Evolutionary conservation across 2,329 filamentous ascomycete genomes (phyloP), one percentile per base, ranked within the genome.

Genomic region (Leptodontidium sp.): DNA sequence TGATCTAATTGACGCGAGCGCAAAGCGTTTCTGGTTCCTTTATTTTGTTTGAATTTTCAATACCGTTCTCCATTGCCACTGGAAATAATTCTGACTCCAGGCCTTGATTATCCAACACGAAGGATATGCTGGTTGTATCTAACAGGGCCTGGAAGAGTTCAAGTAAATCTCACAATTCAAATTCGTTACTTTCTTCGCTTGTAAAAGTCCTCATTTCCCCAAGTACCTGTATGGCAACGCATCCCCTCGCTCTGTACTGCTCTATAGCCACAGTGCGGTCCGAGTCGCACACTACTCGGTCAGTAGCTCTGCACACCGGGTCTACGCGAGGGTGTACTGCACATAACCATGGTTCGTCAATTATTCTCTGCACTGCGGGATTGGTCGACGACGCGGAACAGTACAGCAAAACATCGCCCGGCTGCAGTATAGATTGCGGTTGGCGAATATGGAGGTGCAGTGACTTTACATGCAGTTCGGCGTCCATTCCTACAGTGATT

Each of bases 261-360:
- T 32, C 29, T 32, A 32, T 32, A 40, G 38, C 38, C 38, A 40
- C 38, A 40, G 5, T 50, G 11, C 24, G n/a, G 43, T 40, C 8
- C 43, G 21, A 14, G 26, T 32, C 59, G 29, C 50, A 40, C 38
- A 40, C 38, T 40, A 62, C 59, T 62, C 59, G 59, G 59, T 38
- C 59, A 62, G 59, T 24, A 26, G 24, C 24, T 49, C 29, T 35
- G n/a, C 57, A 45, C 35, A 59, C 57, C 38, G 57, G 38, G 21
- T 59, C 15, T 26, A 11, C 57, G 12, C 21, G 15, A n/a, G 21
- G 59, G 58, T 61, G 58, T 61, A 12, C 38, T 61, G 58, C 58
- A 15, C 9, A 21, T 21, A 29, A 8, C 21, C 32, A 43, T 45
- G 58, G 24, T 61, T 61, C 58, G 58, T 61, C 40, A 26, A 29